Evolutionary conservation across 495 filamentous ascomycete genomes (phyloP), one percentile per base, ranked within the genome.

Genomic region (Trichoderma asperelloides): DNA sequence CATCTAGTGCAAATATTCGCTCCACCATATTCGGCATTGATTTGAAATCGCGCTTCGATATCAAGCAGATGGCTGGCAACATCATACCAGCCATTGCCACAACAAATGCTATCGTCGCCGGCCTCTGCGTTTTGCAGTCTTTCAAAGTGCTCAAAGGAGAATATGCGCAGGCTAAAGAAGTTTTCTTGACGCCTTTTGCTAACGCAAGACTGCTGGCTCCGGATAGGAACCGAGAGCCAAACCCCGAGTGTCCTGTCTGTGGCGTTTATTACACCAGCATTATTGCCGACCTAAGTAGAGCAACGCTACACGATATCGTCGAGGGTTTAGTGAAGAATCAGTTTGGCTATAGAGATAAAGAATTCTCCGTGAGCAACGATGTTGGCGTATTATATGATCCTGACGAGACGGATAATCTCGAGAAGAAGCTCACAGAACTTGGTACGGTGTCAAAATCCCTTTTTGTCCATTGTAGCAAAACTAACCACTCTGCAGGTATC

Each of bases 21-120:
- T 94, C 93, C 4, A 81, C 84, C 21, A 78, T 95, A 13, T 99
- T 98, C 72, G 89, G 87, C 62, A 96, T 99, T 64, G 91, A 95
- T 69, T 76, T 80, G 9, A 91, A 90, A 72, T 96, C 93, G 7
- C 93, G 96, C 65, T 99, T 97, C 69, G 92, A 97, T 73, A 93
- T 94, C 70, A 99, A 99, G 75, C 92, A 98, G 78, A 99, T 98
- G 93, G 95, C 95, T 28, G 95, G 95, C 64, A 98, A 98, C 71
- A 99, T 99, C 72, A 98, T 99, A 66, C 95, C 95, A 0, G 96
- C 95, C 3, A 99, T 99, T 75, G 95, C 95, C 1, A 99, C 95
- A 0, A 97, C 95, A 0, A 99, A 99, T 74, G 95, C 96, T 15
- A 96, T 98, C 77, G 95, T 93, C 5, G 95, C 95, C 15, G 89